Conservation (phyloP, 2,329 filamentous ascomycete genomes). For the Dryadomyces quercivorus region DNA sequence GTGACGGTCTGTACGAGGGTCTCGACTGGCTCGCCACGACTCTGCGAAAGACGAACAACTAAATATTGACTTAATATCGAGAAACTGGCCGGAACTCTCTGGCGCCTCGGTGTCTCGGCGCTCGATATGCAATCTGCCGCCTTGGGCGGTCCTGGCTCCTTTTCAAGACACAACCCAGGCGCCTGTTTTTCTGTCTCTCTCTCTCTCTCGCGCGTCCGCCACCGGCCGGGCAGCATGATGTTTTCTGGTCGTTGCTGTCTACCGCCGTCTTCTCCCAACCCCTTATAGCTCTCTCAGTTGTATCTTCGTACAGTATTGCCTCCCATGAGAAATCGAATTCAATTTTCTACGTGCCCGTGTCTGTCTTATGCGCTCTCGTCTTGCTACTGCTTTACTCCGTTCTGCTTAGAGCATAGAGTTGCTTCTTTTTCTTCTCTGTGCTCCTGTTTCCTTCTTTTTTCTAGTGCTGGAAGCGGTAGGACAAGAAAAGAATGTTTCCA, state of each 20-base stretch:
- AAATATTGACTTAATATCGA: neutral
- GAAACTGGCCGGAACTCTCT: neutral
- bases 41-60: slow-evolving; percentile 60
- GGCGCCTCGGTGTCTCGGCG: neutral
- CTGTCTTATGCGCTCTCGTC: neutral
- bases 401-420: too few species aligned
- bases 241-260: neutral
- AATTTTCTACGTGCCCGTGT: neutral
- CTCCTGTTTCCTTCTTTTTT: neutral
- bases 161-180: neutral
- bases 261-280: neutral
- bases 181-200: neutral
- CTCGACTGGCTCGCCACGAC: slow-evolving; percentile 84
- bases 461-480: neutral
- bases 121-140: neutral
- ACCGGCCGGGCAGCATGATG: neutral
- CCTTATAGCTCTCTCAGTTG: slow-evolving; percentile 5
- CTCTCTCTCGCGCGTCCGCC: neutral
- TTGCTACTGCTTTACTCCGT: too few species aligned
- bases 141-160: neutral
- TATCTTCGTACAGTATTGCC: slow-evolving; percentile 8
- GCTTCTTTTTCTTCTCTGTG: neutral
- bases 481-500: too few species aligned
- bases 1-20: slow-evolving; percentile 99
- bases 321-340: slow-evolving; percentile 8